phyloP scores from a whole-genome alignment of 441 rosid species.

The Flueggea neowawraea region DNA sequence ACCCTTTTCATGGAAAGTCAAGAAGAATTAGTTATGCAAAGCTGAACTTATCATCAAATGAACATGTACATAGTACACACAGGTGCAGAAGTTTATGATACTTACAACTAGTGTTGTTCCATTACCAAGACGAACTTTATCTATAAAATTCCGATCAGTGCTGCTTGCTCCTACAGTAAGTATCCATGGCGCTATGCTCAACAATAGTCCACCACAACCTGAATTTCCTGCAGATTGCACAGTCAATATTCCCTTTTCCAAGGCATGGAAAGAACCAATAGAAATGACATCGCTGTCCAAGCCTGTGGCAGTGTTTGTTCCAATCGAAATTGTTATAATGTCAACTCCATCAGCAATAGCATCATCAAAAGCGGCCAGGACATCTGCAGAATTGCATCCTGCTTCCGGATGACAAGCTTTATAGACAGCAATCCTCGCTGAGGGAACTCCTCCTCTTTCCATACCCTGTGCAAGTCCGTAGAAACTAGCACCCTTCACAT shows the following conservation, averaged over 20 bases:
- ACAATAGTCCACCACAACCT: neutral
- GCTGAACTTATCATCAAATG: too few species aligned
- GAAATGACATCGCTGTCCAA: slow-evolving; percentile 21
- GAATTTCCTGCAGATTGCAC: slow-evolving; percentile 29
- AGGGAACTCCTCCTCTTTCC: slow-evolving; percentile 30
- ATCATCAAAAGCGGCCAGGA: slow-evolving; percentile 43
- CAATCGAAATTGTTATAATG: slow-evolving; percentile 28
- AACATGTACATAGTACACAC: neutral
- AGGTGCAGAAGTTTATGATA: neutral
- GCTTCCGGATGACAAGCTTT: slow-evolving; percentile 10
- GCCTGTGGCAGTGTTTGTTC: slow-evolving; percentile 5
- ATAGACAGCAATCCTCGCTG: slow-evolving; percentile 33
- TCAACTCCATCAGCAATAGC: slow-evolving; percentile 55
- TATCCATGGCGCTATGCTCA: slow-evolving; percentile 36
- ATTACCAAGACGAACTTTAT: too few species aligned
- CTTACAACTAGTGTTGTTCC: slow-evolving; percentile 26
- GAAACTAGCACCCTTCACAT: slow-evolving; percentile 19
- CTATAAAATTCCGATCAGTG: slow-evolving; percentile 8
- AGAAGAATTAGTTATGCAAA: too few species aligned
- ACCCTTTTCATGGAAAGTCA: slow-evolving; percentile 26
- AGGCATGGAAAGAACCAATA: slow-evolving; percentile 46
- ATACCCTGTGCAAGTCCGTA: slow-evolving; percentile 29
- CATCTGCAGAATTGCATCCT: slow-evolving; percentile 17
- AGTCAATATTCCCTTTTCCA: slow-evolving; percentile 38
- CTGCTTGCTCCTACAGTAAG: slow-evolving; percentile 38